Evolutionary conservation across 345 rosid genomes (phyloP).

Genomic region (Salix viminalis): DNA sequence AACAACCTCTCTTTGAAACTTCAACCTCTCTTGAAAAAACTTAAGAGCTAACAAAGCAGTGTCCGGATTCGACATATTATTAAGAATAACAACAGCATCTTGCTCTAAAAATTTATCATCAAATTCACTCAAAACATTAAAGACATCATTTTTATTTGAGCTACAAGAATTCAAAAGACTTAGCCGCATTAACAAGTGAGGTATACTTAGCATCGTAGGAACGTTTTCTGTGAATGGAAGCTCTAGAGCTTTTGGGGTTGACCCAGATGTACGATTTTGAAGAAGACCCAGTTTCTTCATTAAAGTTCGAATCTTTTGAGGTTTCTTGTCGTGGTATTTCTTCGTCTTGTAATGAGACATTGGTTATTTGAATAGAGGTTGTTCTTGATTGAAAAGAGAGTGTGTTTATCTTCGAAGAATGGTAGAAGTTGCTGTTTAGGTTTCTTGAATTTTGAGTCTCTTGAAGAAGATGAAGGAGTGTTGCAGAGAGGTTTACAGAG

Average conservation of each 20-base stretch:
- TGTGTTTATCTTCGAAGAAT: slow-evolving; percentile 21
- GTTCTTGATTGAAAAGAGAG: slow-evolving; percentile 24
- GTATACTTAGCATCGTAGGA: slow-evolving; percentile 78
- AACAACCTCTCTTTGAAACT: slow-evolving; percentile 47
- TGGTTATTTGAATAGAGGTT: slow-evolving; percentile 27
- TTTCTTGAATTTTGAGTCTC: slow-evolving; percentile 29
- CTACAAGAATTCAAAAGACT: slow-evolving; percentile 50
- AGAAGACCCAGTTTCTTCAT: slow-evolving; percentile 18
- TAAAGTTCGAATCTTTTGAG: slow-evolving; percentile 17
- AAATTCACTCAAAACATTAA: slow-evolving; percentile 37
- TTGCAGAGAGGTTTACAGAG: slow-evolving; percentile 39
- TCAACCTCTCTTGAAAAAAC: slow-evolving; percentile 43
- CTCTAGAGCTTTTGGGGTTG: slow-evolving; percentile 78
- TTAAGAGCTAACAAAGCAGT: slow-evolving; percentile 54
- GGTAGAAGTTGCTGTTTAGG: slow-evolving; percentile 10
- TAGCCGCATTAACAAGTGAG: slow-evolving; percentile 57
- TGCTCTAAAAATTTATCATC: slow-evolving; percentile 55
- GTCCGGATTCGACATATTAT: slow-evolving; percentile 71
- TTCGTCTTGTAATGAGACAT: slow-evolving; percentile 52
- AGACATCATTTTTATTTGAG: slow-evolving; percentile 39
- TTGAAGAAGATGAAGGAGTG: slow-evolving; percentile 22
- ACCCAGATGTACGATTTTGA: slow-evolving; percentile 64
- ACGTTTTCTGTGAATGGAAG: slow-evolving; percentile 50
- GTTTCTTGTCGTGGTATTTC: slow-evolving; percentile 13
- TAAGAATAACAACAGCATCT: slow-evolving; percentile 76